phyloP scores from a whole-genome alignment of 1,284 basidiomycete genomes.

The Ustilago hordei region DNA sequence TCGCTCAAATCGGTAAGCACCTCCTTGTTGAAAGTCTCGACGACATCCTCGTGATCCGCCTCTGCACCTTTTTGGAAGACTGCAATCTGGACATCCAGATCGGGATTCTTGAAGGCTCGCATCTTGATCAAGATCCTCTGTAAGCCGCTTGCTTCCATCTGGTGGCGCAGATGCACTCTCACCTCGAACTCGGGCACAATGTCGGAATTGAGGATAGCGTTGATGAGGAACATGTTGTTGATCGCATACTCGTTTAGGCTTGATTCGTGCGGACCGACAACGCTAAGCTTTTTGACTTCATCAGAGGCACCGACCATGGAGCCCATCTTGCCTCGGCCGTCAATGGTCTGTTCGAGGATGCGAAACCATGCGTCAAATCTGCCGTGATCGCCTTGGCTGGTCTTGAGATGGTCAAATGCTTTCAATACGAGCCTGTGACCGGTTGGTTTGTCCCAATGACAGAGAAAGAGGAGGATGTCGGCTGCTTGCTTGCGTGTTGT shows the following conservation, averaged over 20 bases:
- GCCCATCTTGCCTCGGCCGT: conserved; percentile 92
- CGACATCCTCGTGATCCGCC: conserved; percentile 82
- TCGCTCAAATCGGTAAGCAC: conserved; percentile 82
- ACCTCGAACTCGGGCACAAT: conserved; percentile 75
- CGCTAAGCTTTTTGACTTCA: conserved; percentile 76
- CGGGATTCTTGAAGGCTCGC: conserved; percentile 75
- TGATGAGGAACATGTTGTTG: conserved; percentile 63
- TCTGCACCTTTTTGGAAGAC: conserved; percentile 78
- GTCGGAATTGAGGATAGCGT: conserved; percentile 62
- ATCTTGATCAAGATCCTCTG: conserved; percentile 81
- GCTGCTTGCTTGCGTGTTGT: conserved; percentile 83
- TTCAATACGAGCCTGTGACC: conserved; percentile 73
- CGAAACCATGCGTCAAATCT: conserved; percentile 92
- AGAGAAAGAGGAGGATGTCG: conserved; percentile 77
- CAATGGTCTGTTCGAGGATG: conserved; percentile 81
- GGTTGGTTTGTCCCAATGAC: conserved; percentile 71
- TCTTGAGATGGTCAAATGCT: conserved; percentile 70
- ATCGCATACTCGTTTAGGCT: conserved; percentile 75
- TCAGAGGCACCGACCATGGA: conserved; percentile 93
- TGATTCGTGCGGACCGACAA: conserved; percentile 79
- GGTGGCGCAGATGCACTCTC: conserved; percentile 83
- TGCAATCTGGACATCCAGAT: conserved; percentile 79
- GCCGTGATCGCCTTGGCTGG: conserved; percentile 56
- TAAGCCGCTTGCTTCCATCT: conserved; percentile 89
- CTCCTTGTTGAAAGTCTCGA: conserved; percentile 81